These are phyloP conservation scores for Kwoniella mangroviensis DNA, from an alignment of 768 basidiomycete genomes.

Conservation along the genomic window DNA sequence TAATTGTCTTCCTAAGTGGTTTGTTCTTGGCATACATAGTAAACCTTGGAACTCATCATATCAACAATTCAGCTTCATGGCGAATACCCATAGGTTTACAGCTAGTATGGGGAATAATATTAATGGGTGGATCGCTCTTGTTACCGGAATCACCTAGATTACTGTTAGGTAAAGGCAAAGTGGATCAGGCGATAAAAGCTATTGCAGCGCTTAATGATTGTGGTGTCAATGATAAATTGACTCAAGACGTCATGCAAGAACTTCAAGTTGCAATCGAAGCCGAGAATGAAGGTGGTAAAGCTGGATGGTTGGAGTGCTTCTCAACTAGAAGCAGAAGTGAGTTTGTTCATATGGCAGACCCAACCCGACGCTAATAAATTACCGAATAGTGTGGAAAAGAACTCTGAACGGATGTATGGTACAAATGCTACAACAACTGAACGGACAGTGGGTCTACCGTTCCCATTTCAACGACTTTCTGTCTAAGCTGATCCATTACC, in stretches of 20 bases:
- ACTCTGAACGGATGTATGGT: constrained; percentile 62
- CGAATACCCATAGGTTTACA: constrained; percentile 32
- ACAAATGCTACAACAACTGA: constrained; percentile 74
- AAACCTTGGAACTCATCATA: constrained; percentile 33
- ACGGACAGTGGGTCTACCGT: constrained; percentile 70
- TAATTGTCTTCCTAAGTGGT: constrained; percentile 8
- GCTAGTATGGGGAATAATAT: constrained; percentile 28
- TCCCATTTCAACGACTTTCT: too few relatives aligned
- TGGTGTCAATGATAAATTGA: constrained; percentile 64
- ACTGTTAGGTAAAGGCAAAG: constrained; percentile 54
- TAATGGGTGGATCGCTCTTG: constrained; percentile 21
- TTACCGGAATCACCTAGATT: constrained; percentile 31
- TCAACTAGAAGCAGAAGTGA: constrained; percentile 58
- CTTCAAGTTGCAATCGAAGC: constrained; percentile 69
- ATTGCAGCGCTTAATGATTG: constrained; percentile 67
- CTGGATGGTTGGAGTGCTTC: constrained; percentile 79
- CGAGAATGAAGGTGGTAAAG: constrained; percentile 80
- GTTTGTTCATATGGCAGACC: background rate
- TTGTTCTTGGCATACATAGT: constrained; percentile 31
- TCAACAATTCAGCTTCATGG: constrained; percentile 65
- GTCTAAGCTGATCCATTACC: background rate
- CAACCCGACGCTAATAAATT: background rate
- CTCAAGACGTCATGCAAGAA: constrained; percentile 68
- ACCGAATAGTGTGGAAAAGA: constrained; percentile 67
- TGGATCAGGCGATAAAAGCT: constrained; percentile 65